Evolutionary conservation across 345 rosid species (phyloP).

Genomic region (Eucalyptus albens): DNA sequence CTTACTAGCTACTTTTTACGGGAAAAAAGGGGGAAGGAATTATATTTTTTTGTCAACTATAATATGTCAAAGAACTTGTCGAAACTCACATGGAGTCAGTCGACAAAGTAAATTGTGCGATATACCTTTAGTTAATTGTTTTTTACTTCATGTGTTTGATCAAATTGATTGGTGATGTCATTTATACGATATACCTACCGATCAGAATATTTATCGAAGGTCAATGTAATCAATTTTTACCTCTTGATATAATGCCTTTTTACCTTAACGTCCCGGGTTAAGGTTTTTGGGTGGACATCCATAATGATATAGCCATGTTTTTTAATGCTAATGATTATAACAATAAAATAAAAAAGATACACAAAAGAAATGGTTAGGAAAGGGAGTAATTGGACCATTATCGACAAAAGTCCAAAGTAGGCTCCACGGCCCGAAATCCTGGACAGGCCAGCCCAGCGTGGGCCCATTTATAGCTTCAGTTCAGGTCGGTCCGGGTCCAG

Average conservation of each 20-base stretch:
- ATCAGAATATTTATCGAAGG: neutral
- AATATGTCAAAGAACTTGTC: neutral
- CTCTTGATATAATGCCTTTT: neutral
- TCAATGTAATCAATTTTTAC: neutral
- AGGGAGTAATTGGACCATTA: neutral
- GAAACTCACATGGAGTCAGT: neutral
- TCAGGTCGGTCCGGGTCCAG: neutral
- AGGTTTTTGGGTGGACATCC: neutral
- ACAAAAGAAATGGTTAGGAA: neutral
- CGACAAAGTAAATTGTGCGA: neutral
- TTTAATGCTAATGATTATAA: neutral
- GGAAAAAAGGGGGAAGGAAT: neutral
- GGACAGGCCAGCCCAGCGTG: neutral
- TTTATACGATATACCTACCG: accelerated
- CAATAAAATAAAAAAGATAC: neutral
- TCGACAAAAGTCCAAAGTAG: neutral
- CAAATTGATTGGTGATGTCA: neutral
- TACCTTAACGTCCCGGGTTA: neutral
- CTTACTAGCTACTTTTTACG: neutral
- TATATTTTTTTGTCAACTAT: neutral
- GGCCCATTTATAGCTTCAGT: neutral
- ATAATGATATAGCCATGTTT: neutral
- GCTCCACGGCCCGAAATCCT: neutral
- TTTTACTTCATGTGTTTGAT: neutral
- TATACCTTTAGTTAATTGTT: neutral